phyloP scores from a whole-genome alignment of 2,329 filamentous ascomycete species.

The Ilyonectria sp. region DNA sequence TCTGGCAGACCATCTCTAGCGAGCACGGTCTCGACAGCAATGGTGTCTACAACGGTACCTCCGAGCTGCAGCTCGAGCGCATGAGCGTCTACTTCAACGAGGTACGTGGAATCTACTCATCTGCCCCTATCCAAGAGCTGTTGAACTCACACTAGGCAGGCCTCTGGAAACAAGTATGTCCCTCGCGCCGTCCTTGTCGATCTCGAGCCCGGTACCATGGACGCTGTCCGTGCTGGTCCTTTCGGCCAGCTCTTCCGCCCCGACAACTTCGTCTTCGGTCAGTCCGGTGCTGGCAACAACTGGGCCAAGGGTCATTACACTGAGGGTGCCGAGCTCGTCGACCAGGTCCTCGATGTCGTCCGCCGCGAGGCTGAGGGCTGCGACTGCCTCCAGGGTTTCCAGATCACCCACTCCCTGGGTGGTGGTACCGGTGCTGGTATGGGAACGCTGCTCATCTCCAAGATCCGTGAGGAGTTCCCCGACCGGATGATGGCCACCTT shows the following conservation, averaged over 20 bases:
- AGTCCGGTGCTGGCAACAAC: conserved; percentile 99
- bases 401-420: conserved; percentile 99
- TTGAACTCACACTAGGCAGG: conserved; percentile 66
- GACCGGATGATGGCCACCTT: conserved; percentile 99
- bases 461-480: conserved; percentile 99
- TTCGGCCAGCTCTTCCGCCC: conserved; percentile 99
- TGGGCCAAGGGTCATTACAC: conserved; percentile 99
- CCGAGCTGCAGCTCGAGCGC: conserved; percentile 98
- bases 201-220: conserved; percentile 99
- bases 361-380: conserved; percentile 99
- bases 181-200: conserved; percentile 99
- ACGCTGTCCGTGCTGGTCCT: conserved; percentile 96
- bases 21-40: conserved; percentile 98
- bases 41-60: conserved; percentile 98
- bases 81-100: conserved; percentile 99
- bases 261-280: conserved; percentile 99
- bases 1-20: conserved; percentile 93
- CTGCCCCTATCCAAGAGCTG: background rate
- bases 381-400: conserved; percentile 99
- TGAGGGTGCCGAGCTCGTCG: conserved; percentile 98
- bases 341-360: conserved; percentile 98
- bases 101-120: conserved; percentile 55
- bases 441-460: conserved; percentile 99
- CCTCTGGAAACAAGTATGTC: conserved; percentile 98
- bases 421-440: conserved; percentile 99